phyloP scores from a whole-genome alignment of 306 rosid species.

The Cucumis hystrix region DNA sequence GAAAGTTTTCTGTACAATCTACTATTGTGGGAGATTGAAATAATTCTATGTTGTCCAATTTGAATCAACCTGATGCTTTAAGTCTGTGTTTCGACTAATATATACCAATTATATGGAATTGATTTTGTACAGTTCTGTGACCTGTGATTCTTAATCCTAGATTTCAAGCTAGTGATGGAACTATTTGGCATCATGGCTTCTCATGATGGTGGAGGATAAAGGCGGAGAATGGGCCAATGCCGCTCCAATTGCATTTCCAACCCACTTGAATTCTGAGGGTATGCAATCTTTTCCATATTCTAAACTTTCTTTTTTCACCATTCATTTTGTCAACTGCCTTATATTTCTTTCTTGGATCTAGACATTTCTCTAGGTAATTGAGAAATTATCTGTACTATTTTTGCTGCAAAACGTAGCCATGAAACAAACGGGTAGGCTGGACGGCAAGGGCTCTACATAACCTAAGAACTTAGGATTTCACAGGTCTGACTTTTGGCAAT shows the following conservation, averaged over 20 bases:
- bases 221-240: not conserved
- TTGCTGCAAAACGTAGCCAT: not conserved
- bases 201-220: slow-evolving; percentile 5
- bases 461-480: not conserved
- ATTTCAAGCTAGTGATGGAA: not conserved
- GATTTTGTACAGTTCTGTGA: not conserved
- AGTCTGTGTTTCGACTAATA: not conserved
- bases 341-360: not conserved
- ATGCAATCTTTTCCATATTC: not conserved
- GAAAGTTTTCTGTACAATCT: slow-evolving; percentile 14
- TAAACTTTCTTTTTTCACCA: not conserved
- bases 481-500: not conserved
- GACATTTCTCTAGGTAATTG: not conserved
- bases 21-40: not conserved
- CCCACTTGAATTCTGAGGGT: slow-evolving; percentile 3
- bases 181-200: not conserved
- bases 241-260: not conserved
- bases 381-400: not conserved
- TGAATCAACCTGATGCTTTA: not conserved
- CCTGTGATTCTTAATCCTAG: not conserved
- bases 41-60: not conserved
- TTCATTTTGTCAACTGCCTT: not conserved
- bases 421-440: not conserved
- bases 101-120: not conserved
- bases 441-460: not conserved